Percentiles rank a stretch among this genome's conserved stretches.
Evolutionary conservation across 2,329 filamentous ascomycete species (phyloP).

Genomic region (Erysiphe pulchra): DNA sequence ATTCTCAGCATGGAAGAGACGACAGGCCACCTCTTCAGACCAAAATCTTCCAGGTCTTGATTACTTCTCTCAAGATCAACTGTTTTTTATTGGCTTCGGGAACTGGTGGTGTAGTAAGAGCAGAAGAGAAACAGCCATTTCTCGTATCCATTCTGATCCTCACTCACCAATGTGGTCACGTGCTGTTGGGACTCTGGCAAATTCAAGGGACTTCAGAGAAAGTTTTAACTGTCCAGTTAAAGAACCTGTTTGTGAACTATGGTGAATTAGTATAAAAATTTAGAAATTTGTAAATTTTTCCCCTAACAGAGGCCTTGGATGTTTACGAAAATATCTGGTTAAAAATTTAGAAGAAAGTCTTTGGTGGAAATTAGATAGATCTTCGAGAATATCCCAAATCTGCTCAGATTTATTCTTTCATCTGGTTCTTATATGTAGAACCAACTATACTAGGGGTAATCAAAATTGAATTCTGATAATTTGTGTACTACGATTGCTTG

Average conservation of each 20-base stretch:
- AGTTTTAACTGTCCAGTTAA: slow-evolving; percentile 39
- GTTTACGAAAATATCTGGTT: too few relatives aligned
- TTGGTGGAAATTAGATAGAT: too few relatives aligned
- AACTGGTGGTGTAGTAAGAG: slow-evolving; percentile 43
- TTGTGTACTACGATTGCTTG: too few relatives aligned
- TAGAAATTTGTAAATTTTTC: too few relatives aligned
- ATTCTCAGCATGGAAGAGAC: slow-evolving; percentile 38
- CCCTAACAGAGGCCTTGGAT: too few relatives aligned
- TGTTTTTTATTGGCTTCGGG: slow-evolving; percentile 41
- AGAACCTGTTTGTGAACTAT: slow-evolving; percentile 43
- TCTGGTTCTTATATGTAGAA: too few relatives aligned
- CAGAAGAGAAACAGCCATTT: slow-evolving; percentile 28
- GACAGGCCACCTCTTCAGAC: slow-evolving; percentile 21
- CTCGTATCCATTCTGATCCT: slow-evolving; percentile 32
- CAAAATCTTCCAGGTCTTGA: slow-evolving; percentile 32
- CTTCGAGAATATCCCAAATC: too few relatives aligned
- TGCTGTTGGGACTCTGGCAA: slow-evolving; percentile 35
- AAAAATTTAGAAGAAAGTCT: too few relatives aligned
- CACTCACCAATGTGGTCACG: slow-evolving; percentile 39
- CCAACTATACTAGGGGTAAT: too few relatives aligned
- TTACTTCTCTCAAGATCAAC: slow-evolving; percentile 36
- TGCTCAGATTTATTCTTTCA: too few relatives aligned
- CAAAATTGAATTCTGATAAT: too few relatives aligned
- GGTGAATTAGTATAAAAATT: slow-evolving; percentile 24
- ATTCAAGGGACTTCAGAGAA: slow-evolving; percentile 40